Percentiles rank a stretch among this genome's conserved stretches.
Evolutionary conservation across 78 protist species (phyloP).

Genomic region (Protostelium mycophagum): DNA sequence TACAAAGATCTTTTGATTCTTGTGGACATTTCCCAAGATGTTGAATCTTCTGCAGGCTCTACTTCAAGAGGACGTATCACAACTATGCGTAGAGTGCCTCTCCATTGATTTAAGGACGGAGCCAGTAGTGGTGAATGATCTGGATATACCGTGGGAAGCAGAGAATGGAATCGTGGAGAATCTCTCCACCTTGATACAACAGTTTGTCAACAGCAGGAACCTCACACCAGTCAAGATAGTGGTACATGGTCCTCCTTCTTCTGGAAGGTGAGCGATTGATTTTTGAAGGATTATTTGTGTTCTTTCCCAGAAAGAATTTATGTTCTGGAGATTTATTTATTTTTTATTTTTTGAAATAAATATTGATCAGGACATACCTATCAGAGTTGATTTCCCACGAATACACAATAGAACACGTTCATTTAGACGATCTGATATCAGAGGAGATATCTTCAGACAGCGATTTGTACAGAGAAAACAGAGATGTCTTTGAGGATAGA

Average conservation of each 20-base stretch:
- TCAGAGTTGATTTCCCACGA: not conserved
- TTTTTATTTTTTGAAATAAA: not conserved
- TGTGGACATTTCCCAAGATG: too few relatives aligned
- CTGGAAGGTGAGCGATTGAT: conserved; percentile 19
- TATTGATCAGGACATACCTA: conserved; percentile 9
- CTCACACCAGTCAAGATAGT: conserved; percentile 18
- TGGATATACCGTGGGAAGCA: conserved; percentile 24
- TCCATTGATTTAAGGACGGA: not conserved
- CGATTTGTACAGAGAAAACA: conserved; percentile 2
- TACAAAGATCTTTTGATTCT: too few relatives aligned
- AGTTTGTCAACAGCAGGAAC: conserved; percentile 18
- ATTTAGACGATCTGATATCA: not conserved
- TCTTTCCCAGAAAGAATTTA: too few relatives aligned
- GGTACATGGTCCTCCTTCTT: conserved; percentile 49
- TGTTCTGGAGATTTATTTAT: not conserved
- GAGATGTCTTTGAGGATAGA: not conserved
- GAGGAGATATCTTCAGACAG: conserved; percentile 8
- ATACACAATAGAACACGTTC: conserved; percentile 10
- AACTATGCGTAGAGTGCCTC: not conserved
- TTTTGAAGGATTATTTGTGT: too few relatives aligned
- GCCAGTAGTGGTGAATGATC: not conserved
- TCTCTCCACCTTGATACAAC: not conserved
- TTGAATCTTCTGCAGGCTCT: not conserved
- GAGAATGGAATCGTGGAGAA: conserved; percentile 23
- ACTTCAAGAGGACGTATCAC: not conserved